Evolutionary conservation across 169 alveolate genomes (phyloP).

Genomic region (Plasmodium yoelii): DNA sequence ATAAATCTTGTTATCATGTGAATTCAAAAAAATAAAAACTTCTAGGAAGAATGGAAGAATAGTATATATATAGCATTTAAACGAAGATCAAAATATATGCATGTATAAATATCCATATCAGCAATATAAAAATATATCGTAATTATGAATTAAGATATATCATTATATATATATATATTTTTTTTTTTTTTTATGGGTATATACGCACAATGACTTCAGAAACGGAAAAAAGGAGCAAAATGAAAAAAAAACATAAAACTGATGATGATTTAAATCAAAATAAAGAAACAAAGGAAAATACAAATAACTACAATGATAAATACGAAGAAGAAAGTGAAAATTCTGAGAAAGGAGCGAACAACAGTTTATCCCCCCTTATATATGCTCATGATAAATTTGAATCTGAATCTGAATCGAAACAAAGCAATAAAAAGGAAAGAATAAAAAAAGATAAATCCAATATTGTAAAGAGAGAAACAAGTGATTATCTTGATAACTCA

Average conservation of each 20-base stretch:
- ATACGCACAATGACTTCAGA: conserved; percentile 15
- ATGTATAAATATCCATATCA: too few species aligned
- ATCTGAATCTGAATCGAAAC: conserved; percentile 1
- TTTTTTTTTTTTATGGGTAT: background rate
- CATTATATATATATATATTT: conserved; percentile 4
- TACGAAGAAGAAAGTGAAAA: background rate
- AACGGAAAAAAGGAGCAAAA: conserved; percentile 15
- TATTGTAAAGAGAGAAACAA: background rate
- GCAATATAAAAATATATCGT: background rate
- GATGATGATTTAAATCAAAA: background rate
- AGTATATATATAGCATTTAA: too few species aligned
- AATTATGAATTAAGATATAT: conserved; percentile 4
- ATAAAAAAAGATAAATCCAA: background rate
- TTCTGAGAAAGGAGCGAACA: background rate
- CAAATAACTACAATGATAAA: background rate
- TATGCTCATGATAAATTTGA: conserved; percentile 21
- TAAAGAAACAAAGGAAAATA: background rate
- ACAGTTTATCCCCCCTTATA: conserved; percentile 25
- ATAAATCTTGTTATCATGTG: too few species aligned
- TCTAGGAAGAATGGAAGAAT: too few species aligned
- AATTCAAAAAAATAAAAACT: too few species aligned
- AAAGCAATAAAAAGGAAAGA: background rate
- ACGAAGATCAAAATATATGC: too few species aligned
- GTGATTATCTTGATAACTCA: background rate
- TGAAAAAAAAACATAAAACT: background rate